These are phyloP conservation scores for Neurospora africana DNA, from an alignment of 495 filamentous ascomycete species.

Conservation along the genomic window DNA sequence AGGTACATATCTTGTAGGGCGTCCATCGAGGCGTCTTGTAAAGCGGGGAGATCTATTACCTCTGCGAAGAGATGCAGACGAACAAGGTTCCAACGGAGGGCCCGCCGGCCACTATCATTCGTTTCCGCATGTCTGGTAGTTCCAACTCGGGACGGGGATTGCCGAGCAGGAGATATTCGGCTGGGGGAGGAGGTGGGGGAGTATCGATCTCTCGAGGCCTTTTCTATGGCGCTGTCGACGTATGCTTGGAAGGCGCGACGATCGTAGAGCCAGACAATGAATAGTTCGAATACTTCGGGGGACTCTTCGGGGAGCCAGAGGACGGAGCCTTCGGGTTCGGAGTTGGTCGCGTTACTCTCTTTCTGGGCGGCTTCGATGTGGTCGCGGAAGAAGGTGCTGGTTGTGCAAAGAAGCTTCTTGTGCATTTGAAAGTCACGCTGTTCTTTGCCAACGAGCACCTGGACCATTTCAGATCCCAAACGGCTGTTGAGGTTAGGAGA, in stretches of 20 bases:
- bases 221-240: conserved; percentile 27
- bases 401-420: conserved; percentile 26
- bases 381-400: conserved; percentile 31
- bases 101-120: conserved; percentile 10
- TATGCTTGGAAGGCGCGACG: conserved; percentile 24
- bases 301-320: conserved; percentile 31
- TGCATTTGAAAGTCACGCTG: conserved; percentile 31
- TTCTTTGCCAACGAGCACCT: conserved; percentile 32
- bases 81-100: conserved; percentile 33
- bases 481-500: conserved; percentile 7
- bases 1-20: conserved; percentile 40
- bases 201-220: conserved; percentile 7
- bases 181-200: conserved; percentile 2
- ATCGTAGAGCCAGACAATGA: conserved; percentile 35
- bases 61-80: conserved; percentile 38
- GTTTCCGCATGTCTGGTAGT: background rate
- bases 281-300: conserved; percentile 37
- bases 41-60: conserved; percentile 25
- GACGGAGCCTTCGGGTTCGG: conserved; percentile 16
- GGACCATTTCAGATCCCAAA: conserved; percentile 24
- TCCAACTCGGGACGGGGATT: background rate
- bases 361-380: conserved; percentile 22
- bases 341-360: background rate
- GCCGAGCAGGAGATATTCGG: conserved; percentile 1
- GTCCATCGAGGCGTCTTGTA: conserved; percentile 39